phyloP scores from a whole-genome alignment of 2,329 filamentous ascomycete genomes.

The Fusarium sp. region DNA sequence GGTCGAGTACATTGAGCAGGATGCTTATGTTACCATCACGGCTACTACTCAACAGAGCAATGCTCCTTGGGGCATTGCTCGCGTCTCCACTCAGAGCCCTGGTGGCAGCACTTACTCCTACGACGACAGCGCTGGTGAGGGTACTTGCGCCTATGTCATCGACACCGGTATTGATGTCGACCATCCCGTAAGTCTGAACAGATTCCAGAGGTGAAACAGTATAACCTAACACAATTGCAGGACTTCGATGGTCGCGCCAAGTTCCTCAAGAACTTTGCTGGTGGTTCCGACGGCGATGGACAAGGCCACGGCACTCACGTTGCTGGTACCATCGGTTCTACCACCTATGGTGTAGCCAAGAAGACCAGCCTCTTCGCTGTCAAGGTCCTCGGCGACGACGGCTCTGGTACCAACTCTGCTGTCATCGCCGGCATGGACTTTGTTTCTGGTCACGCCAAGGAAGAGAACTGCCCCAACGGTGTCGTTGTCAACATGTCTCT shows the following conservation, averaged over 20 bases:
- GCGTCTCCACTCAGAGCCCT: slow-evolving; percentile 50
- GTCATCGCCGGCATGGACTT: slow-evolving; percentile 60
- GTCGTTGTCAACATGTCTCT: slow-evolving; percentile 68
- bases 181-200: slow-evolving; percentile 48
- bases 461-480: slow-evolving; percentile 54
- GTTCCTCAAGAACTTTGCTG: slow-evolving; percentile 45
- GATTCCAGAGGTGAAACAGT: no score
- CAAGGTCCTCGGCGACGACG: slow-evolving; percentile 56
- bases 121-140: slow-evolving; percentile 53
- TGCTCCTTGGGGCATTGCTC: slow-evolving; percentile 54
- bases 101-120: slow-evolving; percentile 51
- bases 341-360: slow-evolving; percentile 55
- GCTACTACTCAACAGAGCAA: slow-evolving; percentile 47
- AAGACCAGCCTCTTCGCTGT: slow-evolving; percentile 55
- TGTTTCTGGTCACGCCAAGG: slow-evolving; percentile 51
- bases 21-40: slow-evolving; percentile 46
- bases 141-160: slow-evolving; percentile 58
- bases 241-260: slow-evolving; percentile 51
- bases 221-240: slow-evolving; percentile 16
- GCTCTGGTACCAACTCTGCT: slow-evolving; percentile 49
- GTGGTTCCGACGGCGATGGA: slow-evolving; percentile 41
- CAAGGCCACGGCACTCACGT: slow-evolving; percentile 57
- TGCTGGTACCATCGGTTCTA: slow-evolving; percentile 49
- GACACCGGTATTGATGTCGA: slow-evolving; percentile 56
- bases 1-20: slow-evolving; percentile 55